phyloP scores from a whole-genome alignment of 352 stramenopile species.

The Globisporangium takayamanum region DNA sequence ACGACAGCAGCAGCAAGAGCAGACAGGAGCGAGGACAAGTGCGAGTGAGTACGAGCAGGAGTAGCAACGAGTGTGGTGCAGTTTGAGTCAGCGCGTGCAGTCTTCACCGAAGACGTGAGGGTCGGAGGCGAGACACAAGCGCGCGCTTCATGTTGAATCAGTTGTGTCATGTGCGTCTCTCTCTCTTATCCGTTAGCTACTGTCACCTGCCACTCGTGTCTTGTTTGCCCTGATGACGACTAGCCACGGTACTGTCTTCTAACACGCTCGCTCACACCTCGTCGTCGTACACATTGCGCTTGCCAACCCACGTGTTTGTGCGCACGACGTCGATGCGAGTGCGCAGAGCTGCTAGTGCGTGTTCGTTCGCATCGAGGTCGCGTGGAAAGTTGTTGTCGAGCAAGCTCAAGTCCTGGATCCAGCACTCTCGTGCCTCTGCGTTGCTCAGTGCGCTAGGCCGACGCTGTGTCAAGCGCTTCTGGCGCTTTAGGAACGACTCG shows the following conservation, averaged over 20 bases:
- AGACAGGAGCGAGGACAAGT: too few species aligned
- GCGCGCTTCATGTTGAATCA: too few species aligned
- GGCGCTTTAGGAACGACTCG: slow-evolving; percentile 4
- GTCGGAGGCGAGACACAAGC: too few species aligned
- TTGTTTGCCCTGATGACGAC: too few species aligned
- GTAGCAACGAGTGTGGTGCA: too few species aligned
- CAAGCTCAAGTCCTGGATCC: slow-evolving; percentile 51
- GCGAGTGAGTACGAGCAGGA: too few species aligned
- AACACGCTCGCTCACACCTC: slow-evolving; percentile 38
- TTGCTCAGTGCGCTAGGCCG: too few species aligned
- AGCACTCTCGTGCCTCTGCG: neutral
- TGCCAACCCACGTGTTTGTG: slow-evolving; percentile 57
- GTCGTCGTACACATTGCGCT: slow-evolving; percentile 78
- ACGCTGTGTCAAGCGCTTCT: neutral
- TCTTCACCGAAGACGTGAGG: too few species aligned
- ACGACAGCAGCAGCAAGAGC: neutral
- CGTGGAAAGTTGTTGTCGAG: slow-evolving; percentile 69
- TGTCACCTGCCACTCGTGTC: neutral
- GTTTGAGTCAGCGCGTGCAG: too few species aligned
- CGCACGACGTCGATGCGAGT: slow-evolving; percentile 32
- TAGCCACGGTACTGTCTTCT: too few species aligned
- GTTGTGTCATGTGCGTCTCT: too few species aligned
- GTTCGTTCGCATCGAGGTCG: slow-evolving; percentile 15
- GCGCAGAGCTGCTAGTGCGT: slow-evolving; percentile 24
- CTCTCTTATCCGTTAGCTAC: too few species aligned